These are phyloP conservation scores for Zarea fungicola DNA, from an alignment of 2,329 filamentous ascomycete genomes.

Conservation along the genomic window DNA sequence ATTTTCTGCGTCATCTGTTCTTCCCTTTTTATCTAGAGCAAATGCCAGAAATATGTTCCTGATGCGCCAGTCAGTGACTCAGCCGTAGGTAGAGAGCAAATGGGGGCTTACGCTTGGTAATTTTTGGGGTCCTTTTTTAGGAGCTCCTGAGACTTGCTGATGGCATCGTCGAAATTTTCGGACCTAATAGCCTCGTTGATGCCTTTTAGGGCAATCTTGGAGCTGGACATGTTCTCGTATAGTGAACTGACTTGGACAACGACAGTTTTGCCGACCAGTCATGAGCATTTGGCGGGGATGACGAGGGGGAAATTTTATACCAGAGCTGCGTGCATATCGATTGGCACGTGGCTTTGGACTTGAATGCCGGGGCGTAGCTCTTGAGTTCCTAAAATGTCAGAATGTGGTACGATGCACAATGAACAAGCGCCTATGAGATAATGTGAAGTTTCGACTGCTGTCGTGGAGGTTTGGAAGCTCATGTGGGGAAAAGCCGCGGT, in stretches of 20 bases:
- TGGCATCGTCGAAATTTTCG: conserved; percentile 72
- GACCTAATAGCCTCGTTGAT: conserved; percentile 73
- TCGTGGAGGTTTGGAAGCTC: conserved; percentile 23
- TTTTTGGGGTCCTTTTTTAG: conserved; percentile 69
- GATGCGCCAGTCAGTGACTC: conserved; percentile 1
- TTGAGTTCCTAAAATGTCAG: background rate
- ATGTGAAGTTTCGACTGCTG: conserved; percentile 18
- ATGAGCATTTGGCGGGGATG: background rate
- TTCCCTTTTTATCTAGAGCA: conserved; percentile 70
- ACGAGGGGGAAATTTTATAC: background rate
- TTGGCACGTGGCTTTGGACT: background rate
- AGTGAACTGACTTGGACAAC: background rate
- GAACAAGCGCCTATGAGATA: background rate
- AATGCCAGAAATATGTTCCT: conserved; percentile 85
- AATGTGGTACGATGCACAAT: background rate
- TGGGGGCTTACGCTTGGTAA: conserved; percentile 79
- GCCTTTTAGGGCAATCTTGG: conserved; percentile 74
- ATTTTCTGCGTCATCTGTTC: conserved; percentile 66
- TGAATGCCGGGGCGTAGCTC: background rate
- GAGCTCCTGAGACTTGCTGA: conserved; percentile 62
- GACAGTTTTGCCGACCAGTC: background rate
- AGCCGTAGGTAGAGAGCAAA: too few relatives aligned
- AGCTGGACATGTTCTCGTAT: conserved; percentile 40
- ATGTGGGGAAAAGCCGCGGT: conserved; percentile 11
- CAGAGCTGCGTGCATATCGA: background rate